A percentile compares a stretch with the other conserved stretches of the same genome.
Evolutionary conservation across 2,329 filamentous ascomycete species (phyloP).

Genomic region (Trichothecium sympodiale): DNA sequence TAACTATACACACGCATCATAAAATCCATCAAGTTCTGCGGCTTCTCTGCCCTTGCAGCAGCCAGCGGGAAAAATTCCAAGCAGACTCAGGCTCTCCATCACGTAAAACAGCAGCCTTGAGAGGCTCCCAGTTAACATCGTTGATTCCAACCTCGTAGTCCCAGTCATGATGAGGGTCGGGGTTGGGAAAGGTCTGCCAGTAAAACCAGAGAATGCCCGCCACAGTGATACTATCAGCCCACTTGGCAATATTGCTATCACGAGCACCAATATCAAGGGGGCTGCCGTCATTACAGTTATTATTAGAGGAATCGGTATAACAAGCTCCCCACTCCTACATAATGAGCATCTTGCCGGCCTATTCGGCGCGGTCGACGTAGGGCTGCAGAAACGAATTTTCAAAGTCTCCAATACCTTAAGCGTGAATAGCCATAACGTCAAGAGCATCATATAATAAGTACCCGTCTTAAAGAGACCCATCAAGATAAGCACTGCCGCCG

Average conservation of each 20-base stretch:
- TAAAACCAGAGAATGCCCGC: constrained; percentile 21
- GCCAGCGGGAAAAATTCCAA: constrained; percentile 7
- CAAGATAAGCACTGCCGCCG: constrained; percentile 9
- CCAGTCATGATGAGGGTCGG: constrained; percentile 16
- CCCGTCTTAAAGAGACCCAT: constrained; percentile 8
- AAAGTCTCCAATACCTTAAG: constrained; percentile 15
- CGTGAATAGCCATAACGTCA: constrained; percentile 12
- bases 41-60: no score
- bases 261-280: constrained; percentile 7
- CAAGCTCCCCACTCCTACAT: constrained; percentile 19
- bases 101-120: constrained; percentile 7
- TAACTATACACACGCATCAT: no score
- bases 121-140: constrained; percentile 11
- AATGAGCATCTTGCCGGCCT: constrained; percentile 19
- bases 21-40: no score
- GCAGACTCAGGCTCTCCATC: constrained; percentile 5
- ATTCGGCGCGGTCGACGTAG: constrained; percentile 14
- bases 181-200: constrained; percentile 21
- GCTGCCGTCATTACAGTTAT: constrained; percentile 12
- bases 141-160: constrained; percentile 20
- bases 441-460: constrained; percentile 8
- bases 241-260: constrained; percentile 15
- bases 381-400: constrained; percentile 10
- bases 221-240: constrained; percentile 14
- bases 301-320: constrained; percentile 15